These are phyloP conservation scores for Colletotrichum zoysiae DNA, from an alignment of 2,329 filamentous ascomycete species.

Conservation along the genomic window DNA sequence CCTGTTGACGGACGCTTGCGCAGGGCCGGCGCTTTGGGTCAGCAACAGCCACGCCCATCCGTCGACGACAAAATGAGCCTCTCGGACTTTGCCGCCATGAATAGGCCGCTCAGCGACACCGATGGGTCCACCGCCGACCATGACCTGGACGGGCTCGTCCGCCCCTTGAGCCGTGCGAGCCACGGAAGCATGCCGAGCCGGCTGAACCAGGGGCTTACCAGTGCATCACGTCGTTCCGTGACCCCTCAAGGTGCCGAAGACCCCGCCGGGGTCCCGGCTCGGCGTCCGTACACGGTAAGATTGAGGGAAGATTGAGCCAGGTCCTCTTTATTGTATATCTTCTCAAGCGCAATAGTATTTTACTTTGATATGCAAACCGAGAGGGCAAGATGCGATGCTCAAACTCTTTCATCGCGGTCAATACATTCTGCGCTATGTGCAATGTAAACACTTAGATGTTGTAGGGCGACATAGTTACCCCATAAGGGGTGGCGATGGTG, in stretches of 20 bases:
- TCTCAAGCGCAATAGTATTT: background rate
- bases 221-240: background rate
- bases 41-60: slow-evolving; percentile 14
- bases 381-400: background rate
- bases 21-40: slow-evolving; percentile 10
- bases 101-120: slow-evolving; percentile 26
- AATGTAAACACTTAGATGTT: background rate
- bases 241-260: slow-evolving; percentile 6
- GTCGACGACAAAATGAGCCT: slow-evolving; percentile 43
- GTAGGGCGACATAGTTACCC: no score
- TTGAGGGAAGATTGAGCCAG: slow-evolving; percentile 30
- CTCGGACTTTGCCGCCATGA: slow-evolving; percentile 41
- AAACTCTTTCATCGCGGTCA: background rate
- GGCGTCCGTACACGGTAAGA: slow-evolving; percentile 23
- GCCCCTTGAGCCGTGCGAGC: slow-evolving; percentile 30
- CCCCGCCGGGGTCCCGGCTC: slow-evolving; percentile 1
- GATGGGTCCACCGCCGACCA: slow-evolving; percentile 15
- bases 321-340: no score
- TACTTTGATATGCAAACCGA: background rate
- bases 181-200: slow-evolving; percentile 30
- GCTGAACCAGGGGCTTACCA: slow-evolving; percentile 12
- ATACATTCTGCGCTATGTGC: background rate
- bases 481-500: background rate
- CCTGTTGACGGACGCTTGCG: slow-evolving; percentile 44
- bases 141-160: slow-evolving; percentile 14